Conservation (phyloP, 176 grass and related monocot genomes). For the Otatea glauca region DNA sequence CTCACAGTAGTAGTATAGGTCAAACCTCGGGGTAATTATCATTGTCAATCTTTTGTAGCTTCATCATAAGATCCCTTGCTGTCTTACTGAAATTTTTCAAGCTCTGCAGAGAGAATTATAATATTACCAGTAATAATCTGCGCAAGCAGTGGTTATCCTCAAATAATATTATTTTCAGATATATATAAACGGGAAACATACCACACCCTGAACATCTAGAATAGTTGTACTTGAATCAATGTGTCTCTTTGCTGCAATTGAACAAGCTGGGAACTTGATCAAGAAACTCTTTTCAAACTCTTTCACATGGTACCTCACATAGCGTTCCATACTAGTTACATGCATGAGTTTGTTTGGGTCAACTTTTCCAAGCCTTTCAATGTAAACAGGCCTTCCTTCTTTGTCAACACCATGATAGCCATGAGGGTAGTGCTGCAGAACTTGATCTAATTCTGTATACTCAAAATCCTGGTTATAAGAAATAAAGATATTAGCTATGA, state of each 20-base stretch:
- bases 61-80: slow-evolving; percentile 52
- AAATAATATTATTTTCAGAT: neutral
- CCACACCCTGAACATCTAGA: slow-evolving; percentile 33
- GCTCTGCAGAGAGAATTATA: slow-evolving; percentile 33
- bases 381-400: slow-evolving; percentile 36
- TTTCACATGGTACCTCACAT: slow-evolving; percentile 33
- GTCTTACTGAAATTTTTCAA: slow-evolving; percentile 59
- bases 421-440: slow-evolving; percentile 35
- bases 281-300: slow-evolving; percentile 40
- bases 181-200: neutral
- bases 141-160: neutral
- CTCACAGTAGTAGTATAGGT: neutral
- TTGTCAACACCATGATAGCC: slow-evolving; percentile 36
- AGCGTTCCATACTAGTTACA: slow-evolving; percentile 32
- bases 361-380: slow-evolving; percentile 40
- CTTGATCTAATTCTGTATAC: slow-evolving; percentile 15
- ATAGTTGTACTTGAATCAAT: slow-evolving; percentile 34
- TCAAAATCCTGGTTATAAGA: slow-evolving; percentile 13
- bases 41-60: slow-evolving; percentile 52
- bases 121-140: neutral
- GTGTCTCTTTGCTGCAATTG: slow-evolving; percentile 26
- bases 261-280: slow-evolving; percentile 28
- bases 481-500: slow-evolving; percentile 12
- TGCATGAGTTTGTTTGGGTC: slow-evolving; percentile 37
- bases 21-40: slow-evolving; percentile 57